Evolutionary conservation across 768 basidiomycete genomes (phyloP), one percentile per base, ranked within the genome.

Genomic region (Glaciozyma antarctica): DNA sequence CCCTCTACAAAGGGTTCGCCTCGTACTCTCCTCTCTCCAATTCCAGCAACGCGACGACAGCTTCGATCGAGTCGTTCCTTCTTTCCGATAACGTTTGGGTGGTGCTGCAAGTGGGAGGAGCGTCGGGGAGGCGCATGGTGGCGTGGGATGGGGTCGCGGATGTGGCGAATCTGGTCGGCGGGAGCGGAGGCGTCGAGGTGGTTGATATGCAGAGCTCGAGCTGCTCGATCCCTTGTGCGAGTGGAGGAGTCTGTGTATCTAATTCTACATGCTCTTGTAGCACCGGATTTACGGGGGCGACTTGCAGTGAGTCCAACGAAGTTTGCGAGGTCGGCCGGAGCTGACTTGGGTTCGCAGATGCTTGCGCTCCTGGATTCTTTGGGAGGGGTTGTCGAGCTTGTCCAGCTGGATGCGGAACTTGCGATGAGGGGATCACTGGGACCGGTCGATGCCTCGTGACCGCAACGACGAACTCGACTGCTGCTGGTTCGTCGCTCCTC

Each of bases 91-190:
- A 66, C 63, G 44, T 65, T 15, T 63, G 58, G 24, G 67, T 71
- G 8, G 34, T 66, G 8, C 59, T 68, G 21, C 56, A 67, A 4
- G 54, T 71, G 38, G 64, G 60, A 16, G 30, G 43, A 2, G 64
- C 69, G 47, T 63, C 72, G 34, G 82, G 80, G 63, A 78, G 79
- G 45, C 85, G 85, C 30, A 74, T 88, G 21, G 80, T 90, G 26
- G 73, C 92, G 41, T 92, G 88, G 88, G 84, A 88, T 66, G 83
- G 86, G 15, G 78, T 91, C 53, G 85, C 89, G 16, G 88, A 92
- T 72, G 73, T 86, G 26, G 77, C 82, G 3, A 85, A 90, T 74
- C 80, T 90, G 19, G 86, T 87, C 4, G 73, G 80, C 1, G 76
- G 79, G 32, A 64, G 61, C 43, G 79, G 78, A 38, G 78, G 82